Conservation (phyloP, 352 stramenopile species). For the Peronosclerospora sorghi region DNA sequence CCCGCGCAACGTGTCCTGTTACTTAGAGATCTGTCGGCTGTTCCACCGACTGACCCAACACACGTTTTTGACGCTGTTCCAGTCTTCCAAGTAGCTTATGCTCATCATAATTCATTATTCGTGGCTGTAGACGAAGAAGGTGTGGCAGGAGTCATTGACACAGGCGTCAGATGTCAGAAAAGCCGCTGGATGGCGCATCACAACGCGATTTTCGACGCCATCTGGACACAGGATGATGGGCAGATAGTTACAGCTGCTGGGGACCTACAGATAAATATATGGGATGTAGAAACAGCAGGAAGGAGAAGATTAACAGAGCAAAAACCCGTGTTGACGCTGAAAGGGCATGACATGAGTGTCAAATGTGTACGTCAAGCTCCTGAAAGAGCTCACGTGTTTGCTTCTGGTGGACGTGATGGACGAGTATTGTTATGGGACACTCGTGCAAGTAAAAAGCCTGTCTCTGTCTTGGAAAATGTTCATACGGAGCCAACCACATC, state of each 20-base stretch:
- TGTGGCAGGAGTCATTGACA: constrained; percentile 30
- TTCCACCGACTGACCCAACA: constrained; percentile 6
- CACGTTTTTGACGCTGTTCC: constrained; percentile 13
- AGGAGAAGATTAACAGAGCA: neutral
- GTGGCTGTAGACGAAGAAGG: constrained; percentile 52
- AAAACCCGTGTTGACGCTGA: constrained; percentile 21
- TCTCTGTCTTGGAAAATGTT: constrained; percentile 24
- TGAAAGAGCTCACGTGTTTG: constrained; percentile 26
- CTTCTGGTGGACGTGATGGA: constrained; percentile 49
- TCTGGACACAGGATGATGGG: constrained; percentile 39
- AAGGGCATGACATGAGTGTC: constrained; percentile 59
- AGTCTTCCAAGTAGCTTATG: constrained; percentile 47
- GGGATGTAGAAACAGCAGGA: constrained; percentile 36
- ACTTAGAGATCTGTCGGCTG: constrained; percentile 4
- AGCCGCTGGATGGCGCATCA: constrained; percentile 41
- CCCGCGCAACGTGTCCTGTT: constrained; percentile 11
- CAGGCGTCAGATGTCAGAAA: constrained; percentile 9
- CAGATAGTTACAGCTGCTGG: constrained; percentile 49
- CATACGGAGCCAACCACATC: constrained; percentile 19
- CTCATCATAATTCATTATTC: constrained; percentile 19
- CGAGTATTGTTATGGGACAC: constrained; percentile 56
- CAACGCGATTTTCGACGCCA: constrained; percentile 64
- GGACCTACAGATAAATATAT: constrained; percentile 38
- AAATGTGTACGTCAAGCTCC: constrained; percentile 56
- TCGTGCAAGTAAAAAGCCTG: constrained; percentile 14